These are phyloP conservation scores for Colletotrichum australisinense DNA, from an alignment of 2,329 filamentous ascomycete species.

Conservation along the genomic window DNA sequence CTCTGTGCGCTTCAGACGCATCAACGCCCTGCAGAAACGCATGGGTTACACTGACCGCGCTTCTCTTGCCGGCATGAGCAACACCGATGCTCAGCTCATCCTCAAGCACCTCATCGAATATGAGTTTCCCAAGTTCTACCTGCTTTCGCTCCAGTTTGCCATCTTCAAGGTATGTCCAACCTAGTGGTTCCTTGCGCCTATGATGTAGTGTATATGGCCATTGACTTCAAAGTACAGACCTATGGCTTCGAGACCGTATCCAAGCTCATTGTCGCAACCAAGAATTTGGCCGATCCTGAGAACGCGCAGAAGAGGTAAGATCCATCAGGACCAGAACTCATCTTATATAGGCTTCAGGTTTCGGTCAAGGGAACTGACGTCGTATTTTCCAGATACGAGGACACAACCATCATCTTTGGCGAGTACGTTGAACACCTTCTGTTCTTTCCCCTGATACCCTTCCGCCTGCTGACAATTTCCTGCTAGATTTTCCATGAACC, in stretches of 20 bases:
- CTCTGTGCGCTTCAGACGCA: slow-evolving; percentile 49
- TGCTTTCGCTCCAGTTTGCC: slow-evolving; percentile 50
- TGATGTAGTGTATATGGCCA: neutral
- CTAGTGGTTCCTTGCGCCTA: neutral
- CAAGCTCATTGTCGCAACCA: slow-evolving; percentile 48
- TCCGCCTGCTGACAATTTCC: neutral
- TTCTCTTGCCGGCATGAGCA: slow-evolving; percentile 53
- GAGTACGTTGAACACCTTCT: slow-evolving; percentile 42
- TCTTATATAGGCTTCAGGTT: too few species aligned
- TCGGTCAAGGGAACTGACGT: too few species aligned
- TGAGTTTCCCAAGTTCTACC: slow-evolving; percentile 54
- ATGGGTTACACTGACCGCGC: slow-evolving; percentile 48
- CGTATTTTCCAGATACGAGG: slow-evolving; percentile 47
- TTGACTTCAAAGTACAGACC: slow-evolving; percentile 42
- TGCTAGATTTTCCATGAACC: slow-evolving; percentile 46
- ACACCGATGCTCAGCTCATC: slow-evolving; percentile 57
- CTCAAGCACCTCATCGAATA: slow-evolving; percentile 45
- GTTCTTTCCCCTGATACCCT: neutral
- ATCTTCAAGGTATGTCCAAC: slow-evolving; percentile 50
- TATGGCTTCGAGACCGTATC: slow-evolving; percentile 53
- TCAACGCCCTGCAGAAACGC: slow-evolving; percentile 43
- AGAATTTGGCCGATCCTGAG: slow-evolving; percentile 46
- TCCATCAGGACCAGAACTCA: neutral
- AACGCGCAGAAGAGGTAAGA: slow-evolving; percentile 50
- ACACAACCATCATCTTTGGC: slow-evolving; percentile 51